Percentiles rank a stretch among this genome's conserved stretches.
These are phyloP conservation scores for Jatropha multifida DNA, from an alignment of 441 rosid species.

Conservation along the genomic window DNA sequence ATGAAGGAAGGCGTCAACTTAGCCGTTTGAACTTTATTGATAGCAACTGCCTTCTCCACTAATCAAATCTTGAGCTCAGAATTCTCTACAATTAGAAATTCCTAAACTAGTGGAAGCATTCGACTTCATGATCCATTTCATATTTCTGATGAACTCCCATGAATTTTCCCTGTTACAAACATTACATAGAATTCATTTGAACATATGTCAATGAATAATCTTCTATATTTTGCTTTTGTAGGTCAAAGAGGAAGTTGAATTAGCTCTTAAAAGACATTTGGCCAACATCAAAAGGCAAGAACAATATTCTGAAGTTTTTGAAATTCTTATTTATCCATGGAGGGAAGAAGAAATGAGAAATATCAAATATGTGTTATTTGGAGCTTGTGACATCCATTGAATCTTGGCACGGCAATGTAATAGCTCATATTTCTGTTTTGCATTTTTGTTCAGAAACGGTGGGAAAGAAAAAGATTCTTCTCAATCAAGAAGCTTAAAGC, in stretches of 20 bases:
- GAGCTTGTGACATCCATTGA: neutral
- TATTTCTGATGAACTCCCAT: neutral
- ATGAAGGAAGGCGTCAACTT: neutral
- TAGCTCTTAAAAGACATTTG: slow-evolving; percentile 79
- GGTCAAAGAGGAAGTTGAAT: slow-evolving; percentile 97
- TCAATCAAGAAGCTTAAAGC: slow-evolving; percentile 64
- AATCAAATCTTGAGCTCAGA: neutral
- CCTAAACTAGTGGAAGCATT: neutral
- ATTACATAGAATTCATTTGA: neutral
- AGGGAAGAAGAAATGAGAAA: neutral
- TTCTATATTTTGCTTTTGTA: slow-evolving; percentile 30
- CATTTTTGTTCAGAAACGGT: slow-evolving; percentile 47
- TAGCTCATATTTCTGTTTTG: neutral
- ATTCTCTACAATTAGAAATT: neutral
- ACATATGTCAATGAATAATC: neutral
- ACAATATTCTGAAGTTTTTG: slow-evolving; percentile 11
- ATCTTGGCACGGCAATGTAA: neutral
- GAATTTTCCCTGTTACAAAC: neutral
- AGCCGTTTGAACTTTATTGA: neutral
- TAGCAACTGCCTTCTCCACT: neutral
- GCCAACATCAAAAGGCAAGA: slow-evolving; percentile 61
- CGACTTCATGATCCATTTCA: no score
- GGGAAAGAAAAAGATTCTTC: slow-evolving; percentile 59
- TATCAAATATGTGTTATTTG: neutral
- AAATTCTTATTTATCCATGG: neutral